Evolutionary conservation across 306 rosid species (phyloP).

Genomic region (Quercus rubra): DNA sequence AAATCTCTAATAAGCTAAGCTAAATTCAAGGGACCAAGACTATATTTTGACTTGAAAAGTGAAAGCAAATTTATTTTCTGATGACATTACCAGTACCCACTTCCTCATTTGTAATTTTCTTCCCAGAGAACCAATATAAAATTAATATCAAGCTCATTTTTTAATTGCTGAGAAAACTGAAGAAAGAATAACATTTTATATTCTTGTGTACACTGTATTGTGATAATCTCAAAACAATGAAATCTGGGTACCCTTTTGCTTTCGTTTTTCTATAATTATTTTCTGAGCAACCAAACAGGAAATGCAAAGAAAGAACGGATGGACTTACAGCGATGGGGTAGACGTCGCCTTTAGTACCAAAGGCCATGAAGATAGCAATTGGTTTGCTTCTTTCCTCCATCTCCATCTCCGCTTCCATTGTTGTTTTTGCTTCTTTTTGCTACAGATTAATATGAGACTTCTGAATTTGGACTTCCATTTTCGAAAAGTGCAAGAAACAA

Average conservation of each 20-base stretch:
- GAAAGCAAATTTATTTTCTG: too few species aligned
- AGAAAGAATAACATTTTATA: neutral
- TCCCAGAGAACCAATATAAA: neutral
- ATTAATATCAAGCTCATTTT: neutral
- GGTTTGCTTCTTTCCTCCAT: slow-evolving; percentile 40
- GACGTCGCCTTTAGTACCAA: slow-evolving; percentile 79
- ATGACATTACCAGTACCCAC: neutral
- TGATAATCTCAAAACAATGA: neutral
- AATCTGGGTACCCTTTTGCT: too few species aligned
- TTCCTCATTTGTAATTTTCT: neutral
- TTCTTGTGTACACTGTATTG: neutral
- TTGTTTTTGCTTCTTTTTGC: neutral
- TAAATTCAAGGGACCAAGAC: too few species aligned
- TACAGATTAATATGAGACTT: too few species aligned
- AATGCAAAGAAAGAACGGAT: neutral
- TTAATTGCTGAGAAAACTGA: neutral
- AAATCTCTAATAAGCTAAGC: too few species aligned
- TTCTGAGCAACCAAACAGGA: neutral
- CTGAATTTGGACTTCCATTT: too few species aligned
- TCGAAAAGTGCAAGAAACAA: too few species aligned
- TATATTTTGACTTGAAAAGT: too few species aligned
- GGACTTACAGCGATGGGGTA: slow-evolving; percentile 60
- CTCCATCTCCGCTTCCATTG: neutral
- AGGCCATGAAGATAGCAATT: slow-evolving; percentile 69
- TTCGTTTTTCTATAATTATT: neutral